Base-by-base conservation (phyloP, 768 basidiomycete species). In the Lactifluus echinatus region DNA sequence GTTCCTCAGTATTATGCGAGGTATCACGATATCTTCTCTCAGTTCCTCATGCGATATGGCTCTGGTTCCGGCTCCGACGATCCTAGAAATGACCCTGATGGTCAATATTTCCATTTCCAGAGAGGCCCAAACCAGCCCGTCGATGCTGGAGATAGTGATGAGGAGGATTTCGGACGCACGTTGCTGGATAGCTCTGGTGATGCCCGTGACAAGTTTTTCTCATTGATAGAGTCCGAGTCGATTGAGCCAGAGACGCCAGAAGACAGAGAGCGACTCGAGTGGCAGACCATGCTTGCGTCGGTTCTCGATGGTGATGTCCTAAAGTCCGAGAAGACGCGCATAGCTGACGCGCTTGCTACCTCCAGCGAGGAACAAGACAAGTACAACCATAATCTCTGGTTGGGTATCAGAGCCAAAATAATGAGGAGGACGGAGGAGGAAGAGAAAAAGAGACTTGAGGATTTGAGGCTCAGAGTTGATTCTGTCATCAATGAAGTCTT, bases 221-320 rank as follows among this genome's bases (percentile, higher is more conserved):
- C 77, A 6, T 71, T 78, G 55, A 72, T 81, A 31, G 85, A 88
- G 64, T 73, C 80, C 5, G 85, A 87, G 62, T 75, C 79, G 46
- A 77, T 80, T 50, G 78, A 84, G 56, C 84, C 87, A 24, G 79
- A 82, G 40, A 85, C 87, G 2, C 74, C 77, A 52, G 82, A 88
- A 65, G 87, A 92, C 66, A 78, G 81, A 60, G 89, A 93, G 65
- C 78, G 94, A 26, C 71, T 94, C 47, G 93, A 96, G 71, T 98
- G 96, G 96, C 93, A 94, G 70, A 87, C 87, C 17, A 87, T 97
- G 84, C 81, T 98, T 31, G 82, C 90, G 12, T 95, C 93, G 29
- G 95, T 98, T 24, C 78, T 99, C 45, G 82, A 83, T 29, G 94
- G 96, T 10, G 94, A 98, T 65, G 93, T 99, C 11, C 81, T 99